Evolutionary conservation across 1,139 yeast genomes (phyloP).

Genomic region (Yamadazyma taylorii): DNA sequence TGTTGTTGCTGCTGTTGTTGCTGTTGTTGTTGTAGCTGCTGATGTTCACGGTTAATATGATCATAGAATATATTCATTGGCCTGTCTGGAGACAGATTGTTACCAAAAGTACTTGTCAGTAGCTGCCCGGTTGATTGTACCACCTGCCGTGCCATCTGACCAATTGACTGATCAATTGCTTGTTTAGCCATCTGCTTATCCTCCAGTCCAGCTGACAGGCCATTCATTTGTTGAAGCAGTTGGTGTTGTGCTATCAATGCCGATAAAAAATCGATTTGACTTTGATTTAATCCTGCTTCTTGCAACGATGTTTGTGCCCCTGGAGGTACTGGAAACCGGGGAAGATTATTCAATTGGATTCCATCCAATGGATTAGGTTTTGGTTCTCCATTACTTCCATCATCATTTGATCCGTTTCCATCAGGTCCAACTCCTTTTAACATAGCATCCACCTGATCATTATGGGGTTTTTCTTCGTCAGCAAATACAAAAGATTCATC

Average conservation of each 20-base stretch:
- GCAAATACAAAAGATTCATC: conserved; percentile 77
- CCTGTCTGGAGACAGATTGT: no score
- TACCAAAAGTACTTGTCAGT: no score
- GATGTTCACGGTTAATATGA: not conserved
- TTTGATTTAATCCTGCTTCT: conserved; percentile 63
- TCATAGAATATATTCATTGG: conserved; percentile 1
- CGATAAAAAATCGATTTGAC: conserved; percentile 70
- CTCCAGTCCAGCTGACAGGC: no score
- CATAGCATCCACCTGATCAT: conserved; percentile 18
- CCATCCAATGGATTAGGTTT: not conserved
- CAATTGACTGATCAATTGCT: no score
- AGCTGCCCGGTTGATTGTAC: no score
- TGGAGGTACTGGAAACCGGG: conserved; percentile 68
- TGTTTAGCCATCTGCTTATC: no score
- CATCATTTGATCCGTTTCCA: conserved; percentile 9
- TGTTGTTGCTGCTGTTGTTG: no score
- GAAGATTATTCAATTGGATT: conserved; percentile 30
- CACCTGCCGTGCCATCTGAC: no score
- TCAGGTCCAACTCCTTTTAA: not conserved
- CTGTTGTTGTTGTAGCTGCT: not conserved
- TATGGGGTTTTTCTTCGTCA: conserved; percentile 67
- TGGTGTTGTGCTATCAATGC: conserved; percentile 75
- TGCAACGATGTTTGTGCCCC: conserved; percentile 65
- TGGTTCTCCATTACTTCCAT: not conserved
- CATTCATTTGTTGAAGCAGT: conserved; percentile 17